Evolutionary conservation across 352 stramenopile genomes (phyloP).

Genomic region (Globisporangium radiosum): DNA sequence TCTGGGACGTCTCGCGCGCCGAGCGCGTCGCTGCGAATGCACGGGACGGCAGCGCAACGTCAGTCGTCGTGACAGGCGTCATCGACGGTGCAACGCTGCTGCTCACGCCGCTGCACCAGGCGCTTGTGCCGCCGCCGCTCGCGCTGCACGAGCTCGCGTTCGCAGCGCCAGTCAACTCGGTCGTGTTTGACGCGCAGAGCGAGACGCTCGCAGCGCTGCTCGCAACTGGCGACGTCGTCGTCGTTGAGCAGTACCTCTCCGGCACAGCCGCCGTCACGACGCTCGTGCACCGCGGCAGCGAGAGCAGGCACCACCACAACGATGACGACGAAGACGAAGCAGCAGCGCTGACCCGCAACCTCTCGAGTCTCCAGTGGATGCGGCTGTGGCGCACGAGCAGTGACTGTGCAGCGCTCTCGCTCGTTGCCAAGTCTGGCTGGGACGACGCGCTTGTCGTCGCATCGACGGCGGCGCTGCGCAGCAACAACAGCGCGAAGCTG

Average conservation of each 20-base stretch:
- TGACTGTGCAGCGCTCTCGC: constrained; percentile 8
- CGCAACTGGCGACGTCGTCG: constrained; percentile 28
- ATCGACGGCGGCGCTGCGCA: background rate
- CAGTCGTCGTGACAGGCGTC: constrained; percentile 39
- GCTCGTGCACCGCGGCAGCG: background rate
- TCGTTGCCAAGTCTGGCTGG: constrained; percentile 25
- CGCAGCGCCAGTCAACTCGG: constrained; percentile 33
- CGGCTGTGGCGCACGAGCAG: constrained; percentile 6
- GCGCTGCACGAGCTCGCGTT: constrained; percentile 39
- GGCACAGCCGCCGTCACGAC: constrained; percentile 3
- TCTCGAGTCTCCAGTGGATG: constrained; percentile 32
- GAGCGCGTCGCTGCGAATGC: constrained; percentile 9
- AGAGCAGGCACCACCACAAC: background rate
- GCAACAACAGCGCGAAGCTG: background rate
- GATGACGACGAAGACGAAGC: background rate
- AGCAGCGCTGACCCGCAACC: background rate
- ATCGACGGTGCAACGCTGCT: constrained; percentile 57
- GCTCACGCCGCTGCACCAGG: constrained; percentile 59
- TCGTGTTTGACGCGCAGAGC: constrained; percentile 43
- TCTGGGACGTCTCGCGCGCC: constrained; percentile 29
- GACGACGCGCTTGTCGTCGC: constrained; percentile 24
- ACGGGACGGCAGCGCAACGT: constrained; percentile 8
- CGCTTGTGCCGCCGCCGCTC: constrained; percentile 63
- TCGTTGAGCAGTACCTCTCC: constrained; percentile 43
- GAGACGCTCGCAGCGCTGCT: constrained; percentile 34